Evolutionary conservation across 768 basidiomycete species (phyloP), one percentile per base, ranked within the genome.

Genomic region (Podaxis sp.): DNA sequence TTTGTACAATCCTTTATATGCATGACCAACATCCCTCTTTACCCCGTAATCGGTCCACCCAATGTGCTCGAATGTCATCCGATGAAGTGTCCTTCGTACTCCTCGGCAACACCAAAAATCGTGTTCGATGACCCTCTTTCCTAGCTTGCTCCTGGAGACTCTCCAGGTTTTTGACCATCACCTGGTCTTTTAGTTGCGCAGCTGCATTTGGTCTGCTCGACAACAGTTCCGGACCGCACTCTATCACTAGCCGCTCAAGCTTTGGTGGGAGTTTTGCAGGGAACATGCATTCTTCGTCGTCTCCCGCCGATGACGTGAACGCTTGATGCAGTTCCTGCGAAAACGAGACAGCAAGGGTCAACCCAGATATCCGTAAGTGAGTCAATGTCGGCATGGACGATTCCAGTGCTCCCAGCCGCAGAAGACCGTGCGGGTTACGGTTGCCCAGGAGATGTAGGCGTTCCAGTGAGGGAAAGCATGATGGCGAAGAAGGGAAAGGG

Each of bases 361-460:
- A 69, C 7, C 82, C 82, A 1, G 79, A 79, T 19, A 85, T 67
- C 22, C 72, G 69, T 13, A 85, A 69, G 40, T 77, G 71, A 9
- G 68, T 73, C 7, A 85, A 68, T 0, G 59, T 54, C 0, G 83
- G 83, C 64, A 75, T 82, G 0, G 77, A 74, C 4, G 73, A 70
- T 28, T 74, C 74, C 5, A 85, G 73, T 0, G 68, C 71, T 46
- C 74, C 75, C 36, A 75, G 63, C 46, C 79, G 72, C 5, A 86
- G 70, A 0, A 84, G 67, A 0, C 83, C 83, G 52, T 78, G 74
- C 0, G 84, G 83, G 52, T 83, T 84, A 15, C 80, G 73, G 65
- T 84, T 82, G 5, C 83, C 84, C 17, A 76, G 69, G 1, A 84
- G 77, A 52, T 80, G 81, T 0, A 86, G 76, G 15, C 70, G 72